These are phyloP conservation scores for Medicago lupulina DNA, from an alignment of 306 rosid species.

Conservation along the genomic window DNA sequence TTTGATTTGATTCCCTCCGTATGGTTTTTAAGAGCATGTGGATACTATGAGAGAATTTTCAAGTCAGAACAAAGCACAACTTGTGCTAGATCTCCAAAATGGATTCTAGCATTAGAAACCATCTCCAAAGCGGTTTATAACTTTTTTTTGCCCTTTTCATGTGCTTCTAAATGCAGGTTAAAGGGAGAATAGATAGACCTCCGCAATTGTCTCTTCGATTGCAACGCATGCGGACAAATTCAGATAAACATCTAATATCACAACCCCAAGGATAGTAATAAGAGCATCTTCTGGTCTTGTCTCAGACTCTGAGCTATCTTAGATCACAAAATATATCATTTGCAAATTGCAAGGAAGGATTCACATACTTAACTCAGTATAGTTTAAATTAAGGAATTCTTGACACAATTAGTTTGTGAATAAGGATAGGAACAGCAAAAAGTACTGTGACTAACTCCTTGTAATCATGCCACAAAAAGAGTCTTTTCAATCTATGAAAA, in stretches of 20 bases:
- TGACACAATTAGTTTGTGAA: constrained; percentile 40
- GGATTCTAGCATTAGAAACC: too few relatives aligned
- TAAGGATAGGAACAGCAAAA: constrained; percentile 43
- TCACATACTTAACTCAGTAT: constrained; percentile 39
- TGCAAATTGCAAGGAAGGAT: constrained; percentile 36
- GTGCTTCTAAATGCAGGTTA: background rate
- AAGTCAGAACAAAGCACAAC: too few relatives aligned
- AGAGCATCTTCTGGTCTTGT: constrained; percentile 76
- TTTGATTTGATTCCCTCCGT: too few relatives aligned
- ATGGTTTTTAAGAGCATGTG: too few relatives aligned
- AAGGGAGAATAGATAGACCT: constrained; percentile 66
- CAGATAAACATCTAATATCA: constrained; percentile 52
- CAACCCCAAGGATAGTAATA: constrained; percentile 60
- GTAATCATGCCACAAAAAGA: constrained; percentile 32
- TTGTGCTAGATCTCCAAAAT: too few relatives aligned
- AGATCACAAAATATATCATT: constrained; percentile 41
- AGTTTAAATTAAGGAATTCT: constrained; percentile 32
- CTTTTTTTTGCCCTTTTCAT: too few relatives aligned
- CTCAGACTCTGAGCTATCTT: constrained; percentile 87
- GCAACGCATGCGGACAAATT: constrained; percentile 46
- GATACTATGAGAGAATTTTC: too few relatives aligned
- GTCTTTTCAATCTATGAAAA: constrained; percentile 39
- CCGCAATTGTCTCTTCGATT: constrained; percentile 61
- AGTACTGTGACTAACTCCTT: constrained; percentile 36
- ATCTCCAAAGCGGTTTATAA: too few relatives aligned